Evolutionary conservation across 2,329 filamentous ascomycete species (phyloP).

Genomic region (Penicillium crustosum): DNA sequence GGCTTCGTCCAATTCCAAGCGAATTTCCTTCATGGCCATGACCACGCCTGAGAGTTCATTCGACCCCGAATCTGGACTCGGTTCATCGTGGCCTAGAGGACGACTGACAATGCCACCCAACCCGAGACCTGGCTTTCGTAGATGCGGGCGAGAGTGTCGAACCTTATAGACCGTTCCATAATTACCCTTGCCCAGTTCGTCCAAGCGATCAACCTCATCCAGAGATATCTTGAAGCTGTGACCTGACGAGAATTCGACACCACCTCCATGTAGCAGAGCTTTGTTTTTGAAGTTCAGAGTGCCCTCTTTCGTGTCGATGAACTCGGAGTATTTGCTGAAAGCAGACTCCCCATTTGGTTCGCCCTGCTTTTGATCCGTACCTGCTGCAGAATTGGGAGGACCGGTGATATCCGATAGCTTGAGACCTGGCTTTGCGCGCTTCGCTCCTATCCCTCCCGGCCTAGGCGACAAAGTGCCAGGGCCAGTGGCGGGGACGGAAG

Average conservation of each 20-base stretch:
- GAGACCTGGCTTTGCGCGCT: conserved; percentile 49
- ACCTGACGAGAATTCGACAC: conserved; percentile 89
- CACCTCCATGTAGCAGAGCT: conserved; percentile 81
- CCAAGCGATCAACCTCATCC: conserved; percentile 89
- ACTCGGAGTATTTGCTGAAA: conserved; percentile 72
- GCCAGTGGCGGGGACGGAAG: conserved; percentile 40
- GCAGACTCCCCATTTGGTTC: conserved; percentile 41
- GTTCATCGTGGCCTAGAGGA: conserved; percentile 23
- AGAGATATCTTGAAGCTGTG: conserved; percentile 90
- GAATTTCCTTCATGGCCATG: conserved; percentile 99
- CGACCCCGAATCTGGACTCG: conserved; percentile 14
- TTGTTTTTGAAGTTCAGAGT: conserved; percentile 92
- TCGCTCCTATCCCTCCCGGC: conserved; percentile 48
- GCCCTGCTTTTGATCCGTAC: conserved; percentile 18
- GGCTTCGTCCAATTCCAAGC: conserved; percentile 89
- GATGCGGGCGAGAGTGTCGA: conserved; percentile 71
- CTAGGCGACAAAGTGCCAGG: conserved; percentile 45
- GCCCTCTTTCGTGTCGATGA: conserved; percentile 87
- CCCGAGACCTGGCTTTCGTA: conserved; percentile 61
- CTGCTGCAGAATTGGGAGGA: conserved; percentile 44
- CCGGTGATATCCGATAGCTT: conserved; percentile 51
- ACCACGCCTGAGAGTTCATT: conserved; percentile 61
- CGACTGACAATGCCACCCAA: conserved; percentile 59
- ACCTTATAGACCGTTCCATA: conserved; percentile 99
- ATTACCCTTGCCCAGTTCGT: conserved; percentile 95